Percentiles rank a stretch among this genome's conserved stretches.
Evolutionary conservation across 495 filamentous ascomycete genomes (phyloP).

Genomic region (Neurospora sp.): DNA sequence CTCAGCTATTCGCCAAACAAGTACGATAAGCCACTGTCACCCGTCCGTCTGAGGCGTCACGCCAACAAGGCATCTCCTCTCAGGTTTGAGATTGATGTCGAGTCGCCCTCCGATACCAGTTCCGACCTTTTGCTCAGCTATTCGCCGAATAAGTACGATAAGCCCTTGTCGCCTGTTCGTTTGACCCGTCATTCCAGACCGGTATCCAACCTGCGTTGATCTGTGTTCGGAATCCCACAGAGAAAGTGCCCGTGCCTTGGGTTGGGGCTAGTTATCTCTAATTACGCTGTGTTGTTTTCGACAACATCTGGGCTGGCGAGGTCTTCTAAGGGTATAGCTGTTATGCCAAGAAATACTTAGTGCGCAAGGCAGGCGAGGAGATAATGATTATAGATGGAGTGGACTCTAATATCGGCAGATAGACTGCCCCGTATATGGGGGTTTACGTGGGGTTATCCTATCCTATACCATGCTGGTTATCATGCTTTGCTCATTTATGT

Average conservation of each 20-base stretch:
- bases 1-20: conserved; percentile 5
- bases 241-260: neutral
- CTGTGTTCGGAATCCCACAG: neutral
- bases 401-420: neutral
- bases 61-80: neutral
- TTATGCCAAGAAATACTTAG: neutral
- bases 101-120: conserved; percentile 1
- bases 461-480: neutral
- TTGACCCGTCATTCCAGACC: neutral
- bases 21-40: neutral
- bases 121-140: neutral
- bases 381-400: neutral
- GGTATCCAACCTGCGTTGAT: neutral
- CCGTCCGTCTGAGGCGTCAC: neutral
- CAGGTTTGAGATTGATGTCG: neutral
- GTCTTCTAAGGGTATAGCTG: neutral
- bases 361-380: neutral
- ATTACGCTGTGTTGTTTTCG: neutral
- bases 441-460: neutral
- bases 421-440: neutral
- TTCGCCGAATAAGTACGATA: conserved; percentile 1
- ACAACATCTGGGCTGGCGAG: neutral
- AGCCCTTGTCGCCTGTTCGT: neutral
- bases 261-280: neutral
- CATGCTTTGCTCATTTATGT: neutral